Evolutionary conservation across 768 basidiomycete species (phyloP).

Genomic region (Boletus subparvulus): DNA sequence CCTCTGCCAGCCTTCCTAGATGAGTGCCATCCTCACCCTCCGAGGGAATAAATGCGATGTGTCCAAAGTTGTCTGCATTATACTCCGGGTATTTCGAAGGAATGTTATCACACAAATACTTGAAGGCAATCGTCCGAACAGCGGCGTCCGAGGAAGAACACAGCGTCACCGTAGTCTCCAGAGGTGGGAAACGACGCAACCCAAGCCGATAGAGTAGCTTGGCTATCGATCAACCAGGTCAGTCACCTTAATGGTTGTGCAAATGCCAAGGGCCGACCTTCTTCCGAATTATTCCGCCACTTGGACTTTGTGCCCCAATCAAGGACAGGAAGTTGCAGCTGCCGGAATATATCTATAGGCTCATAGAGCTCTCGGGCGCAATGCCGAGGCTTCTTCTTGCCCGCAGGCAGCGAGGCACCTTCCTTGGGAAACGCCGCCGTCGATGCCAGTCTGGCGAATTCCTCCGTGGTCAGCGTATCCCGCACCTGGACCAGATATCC

Average conservation of each 20-base stretch:
- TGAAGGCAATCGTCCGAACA: constrained; percentile 62
- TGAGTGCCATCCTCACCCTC: constrained; percentile 48
- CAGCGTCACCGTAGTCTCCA: constrained; percentile 63
- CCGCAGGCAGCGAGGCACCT: constrained; percentile 21
- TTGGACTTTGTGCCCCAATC: constrained; percentile 81
- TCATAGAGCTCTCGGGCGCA: constrained; percentile 83
- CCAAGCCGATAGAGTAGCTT: constrained; percentile 77
- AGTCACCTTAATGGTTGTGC: background rate
- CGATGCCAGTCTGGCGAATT: constrained; percentile 54
- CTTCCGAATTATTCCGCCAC: constrained; percentile 82
- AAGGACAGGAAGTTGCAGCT: constrained; percentile 75
- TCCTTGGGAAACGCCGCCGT: constrained; percentile 80
- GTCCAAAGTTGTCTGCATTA: constrained; percentile 50
- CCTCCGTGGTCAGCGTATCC: constrained; percentile 53
- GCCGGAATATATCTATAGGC: constrained; percentile 68
- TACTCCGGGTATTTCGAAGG: constrained; percentile 59
- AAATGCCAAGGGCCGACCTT: constrained; percentile 53
- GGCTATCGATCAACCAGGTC: constrained; percentile 44
- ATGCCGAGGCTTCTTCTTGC: constrained; percentile 46
- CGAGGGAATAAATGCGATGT: constrained; percentile 80
- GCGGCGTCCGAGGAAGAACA: constrained; percentile 57
- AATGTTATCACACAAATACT: constrained; percentile 80
- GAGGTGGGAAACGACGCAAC: constrained; percentile 63
- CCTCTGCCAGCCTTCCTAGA: constrained; percentile 66
- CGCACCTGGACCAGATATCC: constrained; percentile 86